Percentiles rank a stretch among this genome's conserved stretches.
These are phyloP conservation scores for Pichia sp. DNA, from an alignment of 1,139 yeast genomes.

Conservation along the genomic window DNA sequence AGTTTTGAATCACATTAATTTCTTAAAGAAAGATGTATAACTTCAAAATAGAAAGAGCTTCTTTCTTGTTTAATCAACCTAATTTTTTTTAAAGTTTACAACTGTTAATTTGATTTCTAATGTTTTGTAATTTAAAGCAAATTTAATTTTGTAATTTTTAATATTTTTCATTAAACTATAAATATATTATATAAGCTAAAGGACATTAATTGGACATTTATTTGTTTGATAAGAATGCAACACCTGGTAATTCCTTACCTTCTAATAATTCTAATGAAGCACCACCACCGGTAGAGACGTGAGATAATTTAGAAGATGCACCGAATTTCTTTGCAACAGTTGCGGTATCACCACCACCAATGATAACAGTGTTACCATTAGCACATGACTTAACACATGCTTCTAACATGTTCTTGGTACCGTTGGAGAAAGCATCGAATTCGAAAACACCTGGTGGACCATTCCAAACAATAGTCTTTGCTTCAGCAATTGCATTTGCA, in stretches of 20 bases:
- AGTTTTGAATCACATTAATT: conserved; percentile 39
- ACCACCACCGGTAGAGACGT: conserved; percentile 99
- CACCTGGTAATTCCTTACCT: conserved; percentile 98
- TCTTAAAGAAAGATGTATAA: conserved; percentile 28
- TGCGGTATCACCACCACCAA: conserved; percentile 99
- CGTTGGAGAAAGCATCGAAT: conserved; percentile 80
- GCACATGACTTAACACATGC: conserved; percentile 81
- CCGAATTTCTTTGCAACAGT: conserved; percentile 97
- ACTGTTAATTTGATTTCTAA: too few relatives aligned
- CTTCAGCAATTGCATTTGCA: conserved; percentile 72
- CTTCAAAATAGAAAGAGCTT: too few relatives aligned
- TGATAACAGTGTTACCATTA: conserved; percentile 88
- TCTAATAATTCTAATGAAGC: conserved; percentile 95
- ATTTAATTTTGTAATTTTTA: background rate
- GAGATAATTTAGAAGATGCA: conserved; percentile 89
- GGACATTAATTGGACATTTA: background rate
- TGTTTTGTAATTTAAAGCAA: too few relatives aligned
- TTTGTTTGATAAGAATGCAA: conserved; percentile 33
- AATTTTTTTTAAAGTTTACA: too few relatives aligned
- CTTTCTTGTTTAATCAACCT: conserved; percentile 17
- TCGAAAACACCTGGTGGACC: conserved; percentile 99
- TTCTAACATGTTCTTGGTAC: conserved; percentile 83
- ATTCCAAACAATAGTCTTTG: conserved; percentile 98
- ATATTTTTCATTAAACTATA: background rate
- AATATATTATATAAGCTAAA: background rate